Percentiles rank a stretch among this genome's conserved stretches.
These are phyloP conservation scores for Lolium perenne DNA, from an alignment of 176 grass and related monocot genomes.

Conservation along the genomic window DNA sequence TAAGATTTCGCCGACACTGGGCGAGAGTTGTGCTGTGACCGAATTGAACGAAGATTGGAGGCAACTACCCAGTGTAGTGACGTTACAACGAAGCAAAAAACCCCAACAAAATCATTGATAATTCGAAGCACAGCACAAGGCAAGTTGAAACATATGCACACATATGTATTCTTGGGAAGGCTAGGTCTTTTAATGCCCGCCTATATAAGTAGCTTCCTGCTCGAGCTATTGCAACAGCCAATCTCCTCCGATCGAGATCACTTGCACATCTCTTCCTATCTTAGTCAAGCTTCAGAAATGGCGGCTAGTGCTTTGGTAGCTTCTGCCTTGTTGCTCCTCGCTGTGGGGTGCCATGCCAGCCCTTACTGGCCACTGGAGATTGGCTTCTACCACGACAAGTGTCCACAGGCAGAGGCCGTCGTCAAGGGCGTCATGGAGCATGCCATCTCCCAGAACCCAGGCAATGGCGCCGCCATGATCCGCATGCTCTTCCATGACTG, in stretches of 20 bases:
- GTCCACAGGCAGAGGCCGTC: background rate
- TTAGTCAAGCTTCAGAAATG: background rate
- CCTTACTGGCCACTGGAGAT: conserved; percentile 26
- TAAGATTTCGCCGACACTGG: background rate
- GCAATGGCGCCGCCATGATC: conserved; percentile 50
- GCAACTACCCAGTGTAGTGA: background rate
- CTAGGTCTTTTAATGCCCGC: background rate
- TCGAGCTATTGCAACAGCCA: background rate
- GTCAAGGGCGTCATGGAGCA: conserved; percentile 4
- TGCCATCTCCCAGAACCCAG: conserved; percentile 24
- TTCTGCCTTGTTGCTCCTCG: conserved; percentile 8
- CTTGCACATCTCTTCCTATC: background rate
- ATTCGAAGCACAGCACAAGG: background rate
- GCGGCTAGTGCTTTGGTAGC: background rate
- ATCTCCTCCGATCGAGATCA: background rate
- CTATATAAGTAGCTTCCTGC: conserved; percentile 4
- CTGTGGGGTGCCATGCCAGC: background rate
- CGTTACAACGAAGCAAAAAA: background rate
- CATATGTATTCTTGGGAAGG: background rate
- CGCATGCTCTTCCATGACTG: conserved; percentile 72
- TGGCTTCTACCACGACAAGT: conserved; percentile 18
- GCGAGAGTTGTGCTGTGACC: background rate
- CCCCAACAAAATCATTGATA: background rate
- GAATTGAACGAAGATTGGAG: background rate
- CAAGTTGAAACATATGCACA: background rate